These are phyloP conservation scores for Leishmania aethiopica DNA, from an alignment of 208 protist genomes.

Conservation along the genomic window DNA sequence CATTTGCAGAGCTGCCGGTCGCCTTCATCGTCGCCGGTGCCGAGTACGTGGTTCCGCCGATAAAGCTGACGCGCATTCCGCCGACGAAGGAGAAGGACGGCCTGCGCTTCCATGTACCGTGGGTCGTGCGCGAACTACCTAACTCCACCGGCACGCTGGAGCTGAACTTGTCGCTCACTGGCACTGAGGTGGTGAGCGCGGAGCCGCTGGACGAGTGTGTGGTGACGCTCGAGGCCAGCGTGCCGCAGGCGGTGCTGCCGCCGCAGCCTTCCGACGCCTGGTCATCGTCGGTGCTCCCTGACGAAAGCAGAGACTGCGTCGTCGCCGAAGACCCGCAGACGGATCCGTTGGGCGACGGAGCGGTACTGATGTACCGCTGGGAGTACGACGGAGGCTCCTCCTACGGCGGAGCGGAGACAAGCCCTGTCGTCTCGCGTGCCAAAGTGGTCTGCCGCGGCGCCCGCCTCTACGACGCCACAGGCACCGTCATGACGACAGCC, in stretches of 20 bases:
- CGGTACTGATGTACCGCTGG: constrained; percentile 20
- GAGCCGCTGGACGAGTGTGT: constrained; percentile 84
- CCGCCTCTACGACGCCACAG: background rate
- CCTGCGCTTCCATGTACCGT: constrained; percentile 54
- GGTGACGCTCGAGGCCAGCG: constrained; percentile 42
- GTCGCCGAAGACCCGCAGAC: background rate
- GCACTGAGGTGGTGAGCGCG: constrained; percentile 51
- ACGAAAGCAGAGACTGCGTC: background rate
- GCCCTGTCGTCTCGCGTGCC: background rate
- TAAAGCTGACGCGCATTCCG: constrained; percentile 74
- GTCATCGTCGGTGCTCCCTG: background rate
- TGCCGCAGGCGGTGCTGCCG: constrained; percentile 12
- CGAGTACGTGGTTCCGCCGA: constrained; percentile 81
- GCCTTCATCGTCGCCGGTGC: constrained; percentile 73
- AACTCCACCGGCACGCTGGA: constrained; percentile 59
- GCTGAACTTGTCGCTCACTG: constrained; percentile 65
- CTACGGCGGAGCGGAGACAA: constrained; percentile 3
- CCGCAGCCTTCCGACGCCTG: background rate
- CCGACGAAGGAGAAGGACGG: constrained; percentile 19
- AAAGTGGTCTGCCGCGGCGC: background rate
- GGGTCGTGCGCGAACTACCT: constrained; percentile 71
- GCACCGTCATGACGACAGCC: background rate
- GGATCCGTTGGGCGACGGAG: background rate
- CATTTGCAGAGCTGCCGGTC: constrained; percentile 61
- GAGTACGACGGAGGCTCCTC: constrained; percentile 4